Base-by-base conservation (phyloP, 805 yeast genomes). In the Barnettozyma pratensis region DNA sequence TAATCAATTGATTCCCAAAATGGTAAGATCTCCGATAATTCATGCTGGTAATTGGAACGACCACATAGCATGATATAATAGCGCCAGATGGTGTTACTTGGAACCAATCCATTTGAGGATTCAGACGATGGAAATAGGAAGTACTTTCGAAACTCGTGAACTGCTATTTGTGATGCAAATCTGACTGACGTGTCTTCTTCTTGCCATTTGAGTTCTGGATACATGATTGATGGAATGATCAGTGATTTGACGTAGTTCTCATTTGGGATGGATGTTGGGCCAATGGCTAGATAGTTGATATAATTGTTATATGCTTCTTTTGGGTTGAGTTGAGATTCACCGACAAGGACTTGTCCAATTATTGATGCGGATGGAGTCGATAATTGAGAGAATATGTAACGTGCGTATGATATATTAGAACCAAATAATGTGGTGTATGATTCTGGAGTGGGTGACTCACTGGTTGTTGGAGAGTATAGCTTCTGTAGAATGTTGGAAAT, bases 141-240 rank as follows among this genome's bases (percentile, higher is more conserved):
- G 55, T 64, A 61, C 29, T 52, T 52, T 48, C 77, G 73, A 62
- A 83, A 77, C 59, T 83, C 87, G 37, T 69, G 73, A 3, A 81
- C 70, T 0, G 86, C 81, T 28, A 80, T 69, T 54, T 83, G 87
- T 1, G 83, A 69, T 0, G 90, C 86, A 45, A 66, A 75, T 37
- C 71, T 44, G 6, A 28, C 26, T 1, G 66, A 64, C 8, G 69
- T 79, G 36, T 42, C 42, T 11, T 10, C 26, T 9, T 46, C 44
- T n/a, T 7, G 6, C 87, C 87, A 83, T 14, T 65, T 44, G 3
- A 74, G 45, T 1, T 50, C 39, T 2, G 53, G 37, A 9, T 49
- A 47, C 36, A 61, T 57, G 53, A 67, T 59, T 6, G 83, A 72
- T 0, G 85, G 81, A 1, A 69, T 60, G 31, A 85, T 69, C 28